phyloP scores from a whole-genome alignment of 1,284 basidiomycete genomes.

The Cutaneotrichosporon sp. region DNA sequence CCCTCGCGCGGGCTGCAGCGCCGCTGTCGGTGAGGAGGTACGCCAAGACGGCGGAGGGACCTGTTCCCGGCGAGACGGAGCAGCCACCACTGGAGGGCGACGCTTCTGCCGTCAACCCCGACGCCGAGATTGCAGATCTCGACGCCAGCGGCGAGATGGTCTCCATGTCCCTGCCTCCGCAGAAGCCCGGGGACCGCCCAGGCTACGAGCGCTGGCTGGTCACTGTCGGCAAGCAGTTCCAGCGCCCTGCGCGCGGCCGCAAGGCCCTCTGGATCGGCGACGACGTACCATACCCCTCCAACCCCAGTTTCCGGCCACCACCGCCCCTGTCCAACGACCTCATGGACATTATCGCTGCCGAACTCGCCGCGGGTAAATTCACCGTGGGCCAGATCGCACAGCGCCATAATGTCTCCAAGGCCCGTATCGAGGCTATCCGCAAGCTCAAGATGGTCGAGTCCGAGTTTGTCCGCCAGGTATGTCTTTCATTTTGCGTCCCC shows the following conservation, averaged over 20 bases:
- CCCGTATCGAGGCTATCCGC: slow-evolving; percentile 41
- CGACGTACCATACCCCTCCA: slow-evolving; percentile 38
- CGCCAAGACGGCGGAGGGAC: background rate
- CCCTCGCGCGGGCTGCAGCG: background rate
- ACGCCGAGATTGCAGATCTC: background rate
- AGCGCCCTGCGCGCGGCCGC: slow-evolving; percentile 20
- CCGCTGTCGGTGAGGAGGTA: background rate
- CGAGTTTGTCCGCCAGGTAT: slow-evolving; percentile 43
- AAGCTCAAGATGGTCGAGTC: slow-evolving; percentile 45
- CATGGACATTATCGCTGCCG: slow-evolving; percentile 31
- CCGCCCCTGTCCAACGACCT: slow-evolving; percentile 43
- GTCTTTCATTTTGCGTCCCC: slow-evolving; percentile 12
- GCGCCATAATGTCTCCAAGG: slow-evolving; percentile 41
- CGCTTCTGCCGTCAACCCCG: background rate
- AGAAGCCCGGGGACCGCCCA: background rate
- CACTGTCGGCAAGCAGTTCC: slow-evolving; percentile 12
- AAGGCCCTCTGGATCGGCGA: slow-evolving; percentile 45
- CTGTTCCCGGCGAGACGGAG: background rate
- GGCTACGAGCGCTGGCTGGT: background rate
- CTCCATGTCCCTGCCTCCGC: background rate
- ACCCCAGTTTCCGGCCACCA: slow-evolving; percentile 46
- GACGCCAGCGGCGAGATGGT: background rate
- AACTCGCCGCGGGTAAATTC: slow-evolving; percentile 20
- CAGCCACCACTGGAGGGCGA: background rate
- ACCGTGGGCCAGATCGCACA: slow-evolving; percentile 35